These are phyloP conservation scores for Claviceps quebecensis DNA, from an alignment of 2,329 filamentous ascomycete species.

Conservation along the genomic window DNA sequence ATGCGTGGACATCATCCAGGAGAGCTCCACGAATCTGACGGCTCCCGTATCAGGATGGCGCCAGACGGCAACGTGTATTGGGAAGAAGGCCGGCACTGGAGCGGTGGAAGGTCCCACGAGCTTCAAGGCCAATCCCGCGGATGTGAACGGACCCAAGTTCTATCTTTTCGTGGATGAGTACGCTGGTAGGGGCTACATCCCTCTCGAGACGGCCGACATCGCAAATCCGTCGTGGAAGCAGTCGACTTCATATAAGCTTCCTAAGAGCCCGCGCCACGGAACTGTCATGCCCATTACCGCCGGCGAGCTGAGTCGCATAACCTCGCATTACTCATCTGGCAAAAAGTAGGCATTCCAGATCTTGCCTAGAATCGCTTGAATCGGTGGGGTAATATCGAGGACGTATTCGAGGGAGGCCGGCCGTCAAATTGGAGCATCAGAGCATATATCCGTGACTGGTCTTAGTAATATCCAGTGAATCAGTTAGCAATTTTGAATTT, in stretches of 20 bases:
- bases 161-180: constrained; percentile 2
- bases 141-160: neutral
- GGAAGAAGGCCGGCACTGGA: neutral
- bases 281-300: constrained; percentile 1
- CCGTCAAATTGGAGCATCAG: too few relatives aligned
- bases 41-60: neutral
- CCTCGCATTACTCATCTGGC: neutral
- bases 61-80: neutral
- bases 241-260: neutral
- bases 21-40: neutral
- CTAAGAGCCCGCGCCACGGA: neutral
- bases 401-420: too few relatives aligned
- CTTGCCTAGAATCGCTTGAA: too few relatives aligned
- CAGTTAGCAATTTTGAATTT: too few relatives aligned
- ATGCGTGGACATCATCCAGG: neutral
- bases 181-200: constrained; percentile 1
- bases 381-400: too few relatives aligned
- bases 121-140: neutral
- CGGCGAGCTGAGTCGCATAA: neutral
- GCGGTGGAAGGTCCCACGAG: neutral
- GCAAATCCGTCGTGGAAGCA: neutral
- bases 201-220: neutral
- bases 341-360: too few relatives aligned
- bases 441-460: too few relatives aligned
- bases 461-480: too few relatives aligned